Base-by-base conservation (phyloP, 2,329 filamentous ascomycete genomes). In the Myriosclerotinia scirpicola region DNA sequence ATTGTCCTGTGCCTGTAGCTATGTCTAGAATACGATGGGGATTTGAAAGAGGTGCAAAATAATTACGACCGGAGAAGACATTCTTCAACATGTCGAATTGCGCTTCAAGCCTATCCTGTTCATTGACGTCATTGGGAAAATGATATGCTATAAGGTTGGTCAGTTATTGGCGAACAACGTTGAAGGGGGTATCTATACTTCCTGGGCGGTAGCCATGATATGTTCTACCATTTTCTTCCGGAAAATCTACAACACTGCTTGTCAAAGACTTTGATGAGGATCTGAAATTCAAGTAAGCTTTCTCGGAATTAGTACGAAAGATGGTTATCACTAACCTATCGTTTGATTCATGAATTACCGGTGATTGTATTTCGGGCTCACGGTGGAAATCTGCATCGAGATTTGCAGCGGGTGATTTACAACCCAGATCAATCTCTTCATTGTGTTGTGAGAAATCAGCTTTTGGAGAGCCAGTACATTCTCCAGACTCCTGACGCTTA, bases 1-100 rank as follows among this genome's bases (percentile, higher is more conserved):
- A 90, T 75, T 85, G 50, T 0, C 82, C 82, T 14, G 82, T 83
- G 15, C 82, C 82, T 12, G 82, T 84, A 54, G 82, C 82, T 69
- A 80, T 80, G 54, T 75, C 74, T 0, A 75, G 56, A 26, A 75
- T 73, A 5, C 59, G 40, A 52, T 79, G 56, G 59, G 79, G 72
- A 42, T 73, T 79, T 67, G n/a, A 54, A 0, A 82, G 77, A 67
- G 81, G 81, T 38, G 81, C 77, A 63, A 78, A 77, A 65, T 80
- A 79, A 17, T 83, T 75, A 59, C 74, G 73, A 0, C 78, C 79
- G 15, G 50, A 63, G 22, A 75, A 73, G 17, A 63, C 64, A 54
- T 55, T 64, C 55, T 80, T 81, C 68, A 82, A 76, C 69, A 84
- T 78, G 60, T 82, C 77, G 70, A 83, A 80, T 70, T 83, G 81